Percentiles rank a stretch among this genome's conserved stretches.
These are phyloP conservation scores for Rhizophora mangle DNA, from an alignment of 345 rosid species.

Conservation along the genomic window DNA sequence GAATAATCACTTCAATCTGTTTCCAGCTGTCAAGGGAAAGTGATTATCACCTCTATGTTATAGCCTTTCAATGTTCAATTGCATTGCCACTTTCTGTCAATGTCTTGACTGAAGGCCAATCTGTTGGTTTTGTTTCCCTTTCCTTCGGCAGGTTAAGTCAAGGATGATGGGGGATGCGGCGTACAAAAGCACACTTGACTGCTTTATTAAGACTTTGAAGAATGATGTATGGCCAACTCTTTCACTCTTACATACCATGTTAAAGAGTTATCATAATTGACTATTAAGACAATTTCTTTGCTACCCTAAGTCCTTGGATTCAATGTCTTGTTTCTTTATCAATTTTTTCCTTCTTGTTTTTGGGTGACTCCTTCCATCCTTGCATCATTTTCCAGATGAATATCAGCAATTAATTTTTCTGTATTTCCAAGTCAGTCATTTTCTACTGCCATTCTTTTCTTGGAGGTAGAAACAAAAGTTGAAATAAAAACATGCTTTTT, in stretches of 20 bases:
- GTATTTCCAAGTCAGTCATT: too few relatives aligned
- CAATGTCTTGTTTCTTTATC: too few relatives aligned
- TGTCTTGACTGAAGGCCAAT: conserved; percentile 2
- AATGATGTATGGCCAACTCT: conserved; percentile 53
- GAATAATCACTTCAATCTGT: not conserved
- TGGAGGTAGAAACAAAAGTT: too few relatives aligned
- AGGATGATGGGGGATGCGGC: conserved; percentile 99
- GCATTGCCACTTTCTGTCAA: not conserved
- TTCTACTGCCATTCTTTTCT: too few relatives aligned
- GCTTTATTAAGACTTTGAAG: conserved; percentile 86
- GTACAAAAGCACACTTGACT: conserved; percentile 88
- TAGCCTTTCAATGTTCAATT: not conserved
- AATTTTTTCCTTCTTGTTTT: too few relatives aligned
- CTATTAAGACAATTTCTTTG: too few relatives aligned
- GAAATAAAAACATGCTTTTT: too few relatives aligned
- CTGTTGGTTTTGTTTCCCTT: conserved; percentile 2
- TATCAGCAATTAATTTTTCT: too few relatives aligned
- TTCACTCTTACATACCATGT: not conserved
- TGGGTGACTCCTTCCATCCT: too few relatives aligned
- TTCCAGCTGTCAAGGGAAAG: not conserved
- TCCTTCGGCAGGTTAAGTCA: conserved; percentile 71
- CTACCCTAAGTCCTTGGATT: too few relatives aligned
- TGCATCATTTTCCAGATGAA: too few relatives aligned
- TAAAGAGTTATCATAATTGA: not conserved
- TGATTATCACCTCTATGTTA: not conserved